Conservation (phyloP, 345 rosid genomes). For the Salix arbutifolia region DNA sequence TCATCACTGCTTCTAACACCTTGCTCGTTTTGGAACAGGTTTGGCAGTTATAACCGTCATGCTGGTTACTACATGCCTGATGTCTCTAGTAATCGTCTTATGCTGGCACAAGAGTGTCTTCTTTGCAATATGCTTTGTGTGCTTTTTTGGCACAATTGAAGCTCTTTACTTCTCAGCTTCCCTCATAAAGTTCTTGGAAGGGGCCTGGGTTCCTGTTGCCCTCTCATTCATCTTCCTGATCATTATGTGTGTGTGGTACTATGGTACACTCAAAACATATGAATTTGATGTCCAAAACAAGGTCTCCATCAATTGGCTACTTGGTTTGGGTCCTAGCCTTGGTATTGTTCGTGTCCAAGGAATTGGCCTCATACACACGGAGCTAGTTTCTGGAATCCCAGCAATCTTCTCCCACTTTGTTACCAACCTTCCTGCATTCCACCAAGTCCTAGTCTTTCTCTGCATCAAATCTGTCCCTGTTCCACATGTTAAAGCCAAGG, state of each 20-base stretch:
- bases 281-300: conserved; percentile 91
- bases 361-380: conserved; percentile 85
- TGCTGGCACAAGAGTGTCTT: conserved; percentile 86
- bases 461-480: conserved; percentile 95
- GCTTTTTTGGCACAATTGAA: conserved; percentile 82
- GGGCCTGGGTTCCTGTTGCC: conserved; percentile 98
- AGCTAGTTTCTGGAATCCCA: conserved; percentile 89
- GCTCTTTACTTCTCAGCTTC: conserved; percentile 94
- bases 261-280: conserved; percentile 71
- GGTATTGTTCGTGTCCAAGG: conserved; percentile 90
- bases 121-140: conserved; percentile 61
- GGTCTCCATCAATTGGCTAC: conserved; percentile 89
- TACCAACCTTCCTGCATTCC: conserved; percentile 96
- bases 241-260: conserved; percentile 89
- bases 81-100: conserved; percentile 88
- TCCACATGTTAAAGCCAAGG: conserved; percentile 85
- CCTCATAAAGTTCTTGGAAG: conserved; percentile 85
- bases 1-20: not conserved
- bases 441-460: conserved; percentile 85
- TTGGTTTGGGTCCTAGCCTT: conserved; percentile 69
- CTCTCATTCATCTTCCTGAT: conserved; percentile 69
- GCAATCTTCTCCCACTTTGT: conserved; percentile 97
- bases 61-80: conserved; percentile 93
- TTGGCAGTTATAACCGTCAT: conserved; percentile 98
- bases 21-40: conserved; percentile 43